Conservation (phyloP, 1,284 basidiomycete species). For the Clitocybe nebularis region DNA sequence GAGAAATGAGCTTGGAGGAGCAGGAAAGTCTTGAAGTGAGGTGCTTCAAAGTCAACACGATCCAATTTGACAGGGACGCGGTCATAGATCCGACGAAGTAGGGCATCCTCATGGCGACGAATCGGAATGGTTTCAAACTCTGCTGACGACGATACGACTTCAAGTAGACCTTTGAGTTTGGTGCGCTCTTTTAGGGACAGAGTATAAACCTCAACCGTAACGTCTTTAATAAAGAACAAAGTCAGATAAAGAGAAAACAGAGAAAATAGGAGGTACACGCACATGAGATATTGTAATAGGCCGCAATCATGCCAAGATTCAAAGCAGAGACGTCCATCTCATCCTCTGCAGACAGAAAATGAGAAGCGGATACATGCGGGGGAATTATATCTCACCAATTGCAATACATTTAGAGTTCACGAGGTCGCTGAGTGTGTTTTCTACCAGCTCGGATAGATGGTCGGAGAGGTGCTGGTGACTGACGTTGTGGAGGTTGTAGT, state of each 20-base stretch:
- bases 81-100: slow-evolving; percentile 89
- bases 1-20: slow-evolving; percentile 97
- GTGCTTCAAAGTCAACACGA: slow-evolving; percentile 81
- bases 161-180: slow-evolving; percentile 95
- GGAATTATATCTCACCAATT: slow-evolving; percentile 56
- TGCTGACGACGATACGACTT: slow-evolving; percentile 93
- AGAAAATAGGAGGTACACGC: slow-evolving; percentile 24
- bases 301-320: slow-evolving; percentile 95
- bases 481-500: slow-evolving; percentile 93
- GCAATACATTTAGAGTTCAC: slow-evolving; percentile 94
- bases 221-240: slow-evolving; percentile 46
- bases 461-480: slow-evolving; percentile 92
- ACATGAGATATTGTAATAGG: slow-evolving; percentile 91
- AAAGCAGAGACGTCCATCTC: slow-evolving; percentile 92
- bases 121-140: slow-evolving; percentile 97
- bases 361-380: no score
- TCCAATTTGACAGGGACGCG: slow-evolving; percentile 97
- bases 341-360: slow-evolving; percentile 52
- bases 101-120: slow-evolving; percentile 82
- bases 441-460: slow-evolving; percentile 93
- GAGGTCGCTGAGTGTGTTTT: slow-evolving; percentile 88
- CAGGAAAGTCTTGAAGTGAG: slow-evolving; percentile 98
- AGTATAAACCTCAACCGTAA: slow-evolving; percentile 96
- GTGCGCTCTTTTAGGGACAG: slow-evolving; percentile 94
- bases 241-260: slow-evolving; percentile 2